phyloP scores from a whole-genome alignment of 2,329 filamentous ascomycete genomes.

The Fusarium fracticaudum region DNA sequence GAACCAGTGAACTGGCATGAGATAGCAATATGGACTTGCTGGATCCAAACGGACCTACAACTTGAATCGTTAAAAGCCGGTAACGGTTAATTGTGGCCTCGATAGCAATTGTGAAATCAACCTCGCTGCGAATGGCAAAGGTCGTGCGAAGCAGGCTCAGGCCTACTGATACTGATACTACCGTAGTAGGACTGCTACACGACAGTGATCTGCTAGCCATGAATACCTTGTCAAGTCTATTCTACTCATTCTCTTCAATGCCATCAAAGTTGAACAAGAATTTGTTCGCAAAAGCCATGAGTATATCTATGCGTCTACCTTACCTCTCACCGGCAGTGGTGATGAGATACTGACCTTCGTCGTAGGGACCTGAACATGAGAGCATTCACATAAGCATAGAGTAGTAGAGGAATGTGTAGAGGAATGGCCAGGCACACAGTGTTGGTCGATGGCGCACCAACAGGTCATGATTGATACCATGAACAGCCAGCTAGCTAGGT shows the following conservation, averaged over 20 bases:
- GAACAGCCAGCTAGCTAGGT: constrained; percentile 4
- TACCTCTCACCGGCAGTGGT: not conserved
- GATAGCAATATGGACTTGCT: not conserved
- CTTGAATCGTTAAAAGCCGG: not conserved
- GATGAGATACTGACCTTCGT: not conserved
- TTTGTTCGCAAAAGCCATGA: not conserved
- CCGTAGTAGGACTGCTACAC: not conserved
- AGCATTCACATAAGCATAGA: constrained; percentile 2
- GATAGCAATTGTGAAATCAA: not conserved
- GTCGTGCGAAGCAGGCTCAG: not conserved
- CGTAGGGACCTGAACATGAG: not conserved
- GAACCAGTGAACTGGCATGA: not conserved
- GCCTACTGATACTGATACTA: not conserved
- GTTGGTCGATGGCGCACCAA: constrained; percentile 20
- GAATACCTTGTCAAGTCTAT: not conserved
- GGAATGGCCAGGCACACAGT: constrained; percentile 28
- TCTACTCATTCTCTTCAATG: not conserved
- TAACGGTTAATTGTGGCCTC: not conserved
- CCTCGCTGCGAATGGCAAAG: not conserved
- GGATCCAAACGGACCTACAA: not conserved
- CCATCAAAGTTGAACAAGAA: not conserved
- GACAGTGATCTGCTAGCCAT: not conserved
- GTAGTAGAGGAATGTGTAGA: not conserved
- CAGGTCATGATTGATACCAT: constrained; percentile 17
- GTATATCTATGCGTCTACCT: not conserved